Evolutionary conservation across 768 basidiomycete species (phyloP), one percentile per base, ranked within the genome.

Genomic region (Pulveroboletus sp.): DNA sequence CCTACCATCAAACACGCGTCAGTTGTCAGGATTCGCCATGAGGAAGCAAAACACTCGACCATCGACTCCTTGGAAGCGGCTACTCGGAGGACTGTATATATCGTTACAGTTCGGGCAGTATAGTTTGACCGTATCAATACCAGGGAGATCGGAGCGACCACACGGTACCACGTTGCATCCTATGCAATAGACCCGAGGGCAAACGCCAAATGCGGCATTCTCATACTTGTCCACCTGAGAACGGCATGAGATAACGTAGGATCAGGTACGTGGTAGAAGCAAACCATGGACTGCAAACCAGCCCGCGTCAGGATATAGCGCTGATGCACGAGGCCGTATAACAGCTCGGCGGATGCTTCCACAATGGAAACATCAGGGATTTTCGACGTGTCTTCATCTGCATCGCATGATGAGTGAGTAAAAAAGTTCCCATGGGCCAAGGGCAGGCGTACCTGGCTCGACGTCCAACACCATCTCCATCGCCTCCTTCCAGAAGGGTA

Each of bases 391-490:
- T 98, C 97, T 68, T 98, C 97, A 57, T 90, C 87, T 87, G 48
- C 25, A 51, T 51, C 17, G 37, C 38, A 50, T 51, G 42, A 57
- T 29, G 27, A 17, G 51, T 54, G 48, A 52, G 21, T 16, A 17
- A 21, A 41, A n/a, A 52, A 42, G 45, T 50, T 49, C 41, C 47
- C 47, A 47, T 43, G 49, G 53, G 45, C 45, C 42, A 21, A 45
- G 51, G 55, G 52, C 29, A 21, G 24, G 67, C 85, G 68, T 66
- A 94, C 95, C 94, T 75, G 97, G 93, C 71, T 99, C 97, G 45
- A 98, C 95, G 72, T 99, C 97, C 57, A 99, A 71, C 14, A 99
- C 93, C 97, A 99, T 99, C 74, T 99, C 97, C 87, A 99, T 90
- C 38, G 97, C 97, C 68, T 99, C 97, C 68, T 97, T 98, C 93